Evolutionary conservation across 169 alveolate genomes (phyloP).

Genomic region (Plasmodium gaboni): DNA sequence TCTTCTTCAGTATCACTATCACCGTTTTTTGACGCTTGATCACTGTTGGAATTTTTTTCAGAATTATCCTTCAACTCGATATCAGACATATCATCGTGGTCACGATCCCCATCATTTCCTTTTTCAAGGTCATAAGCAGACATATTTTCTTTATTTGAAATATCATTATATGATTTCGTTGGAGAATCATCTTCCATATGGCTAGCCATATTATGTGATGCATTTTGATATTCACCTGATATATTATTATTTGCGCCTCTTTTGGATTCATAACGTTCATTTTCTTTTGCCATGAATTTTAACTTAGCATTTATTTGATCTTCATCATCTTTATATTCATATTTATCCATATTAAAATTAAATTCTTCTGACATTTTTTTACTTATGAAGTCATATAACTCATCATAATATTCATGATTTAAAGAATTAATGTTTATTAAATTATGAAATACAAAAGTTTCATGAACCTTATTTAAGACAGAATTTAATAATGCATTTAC

Average conservation of each 20-base stretch:
- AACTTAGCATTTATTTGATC: constrained; percentile 51
- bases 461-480: constrained; percentile 14
- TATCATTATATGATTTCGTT: background rate
- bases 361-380: constrained; percentile 34
- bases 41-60: constrained; percentile 45
- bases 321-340: constrained; percentile 63
- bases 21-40: constrained; percentile 76
- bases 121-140: background rate
- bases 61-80: background rate
- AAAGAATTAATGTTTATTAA: constrained; percentile 76
- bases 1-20: constrained; percentile 71
- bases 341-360: constrained; percentile 10
- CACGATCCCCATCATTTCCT: background rate
- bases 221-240: constrained; percentile 2
- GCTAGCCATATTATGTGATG: no score
- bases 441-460: constrained; percentile 53
- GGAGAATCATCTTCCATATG: background rate
- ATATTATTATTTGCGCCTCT: background rate
- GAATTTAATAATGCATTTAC: constrained; percentile 73
- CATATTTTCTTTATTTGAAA: background rate
- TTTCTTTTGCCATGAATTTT: constrained; percentile 10
- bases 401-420: constrained; percentile 71
- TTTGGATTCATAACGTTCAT: background rate
- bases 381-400: constrained; percentile 31
- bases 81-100: background rate